Base-by-base conservation (phyloP, 176 grass and related monocot genomes). In the Oryza punctata region DNA sequence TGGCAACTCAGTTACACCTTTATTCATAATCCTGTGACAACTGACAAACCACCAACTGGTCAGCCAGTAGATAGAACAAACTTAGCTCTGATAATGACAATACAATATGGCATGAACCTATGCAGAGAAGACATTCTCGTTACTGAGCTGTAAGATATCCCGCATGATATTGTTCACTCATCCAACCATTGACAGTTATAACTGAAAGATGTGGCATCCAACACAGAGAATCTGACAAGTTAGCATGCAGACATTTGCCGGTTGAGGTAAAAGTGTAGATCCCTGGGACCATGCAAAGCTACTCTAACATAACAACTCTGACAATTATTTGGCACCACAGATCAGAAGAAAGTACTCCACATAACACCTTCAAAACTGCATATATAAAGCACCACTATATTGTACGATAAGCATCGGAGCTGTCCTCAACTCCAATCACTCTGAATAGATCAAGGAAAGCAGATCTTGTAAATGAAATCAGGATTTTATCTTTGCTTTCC, bases 261-360 rank as follows among this genome's bases (percentile, higher is more conserved):
- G 68, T 15, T 76, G 64, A 69, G 21, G 10, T 60, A 4, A 75
- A 75, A 86, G 35, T 27, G 47, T 75, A 63, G 59, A 78, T 73
- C 57, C 14, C 45, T 73, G 75, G 67, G 81, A 73, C 74, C 67
- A 54, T 73, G 41, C 28, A 77, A 60, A 64, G 65, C 27, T 85
- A 43, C 69, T 85, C 52, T 63, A 63, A 70, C 72, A 27, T 63
- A 82, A 84, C 46, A 59, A 72, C 15, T n/a, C 30, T 38, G 25
- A 41, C 33, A 72, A 71, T 83, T 68, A 88, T 81, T 83, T 73
- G 57, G 23, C 30, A 78, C 43, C 32, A 18, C 43, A 54, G 74
- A 78, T 78, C 43, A 63, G 35, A 33, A 57, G 81, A 71, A 82
- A 54, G 25, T 54, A 83, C 9, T 70, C 65, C 50, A 41, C 67